Base-by-base conservation (phyloP, 306 rosid species). In the Oemleria cerasiformis region DNA sequence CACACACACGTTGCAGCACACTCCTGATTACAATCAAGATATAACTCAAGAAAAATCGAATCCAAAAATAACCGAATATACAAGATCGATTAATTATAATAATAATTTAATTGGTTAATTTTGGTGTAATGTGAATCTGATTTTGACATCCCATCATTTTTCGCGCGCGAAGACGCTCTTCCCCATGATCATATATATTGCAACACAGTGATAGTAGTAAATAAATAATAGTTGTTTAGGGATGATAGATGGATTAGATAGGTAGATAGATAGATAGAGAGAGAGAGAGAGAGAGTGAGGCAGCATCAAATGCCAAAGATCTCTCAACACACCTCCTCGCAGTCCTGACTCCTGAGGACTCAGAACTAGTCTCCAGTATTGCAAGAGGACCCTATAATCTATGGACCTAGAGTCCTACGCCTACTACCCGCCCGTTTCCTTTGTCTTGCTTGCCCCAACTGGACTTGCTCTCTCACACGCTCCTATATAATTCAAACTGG, bases 131-230 rank as follows among this genome's bases (percentile, higher is more conserved):
- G 45, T 25, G 72, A 61, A 73, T 82, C 82, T 79, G 77, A 71
- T 76, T 57, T 57, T 78, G 58, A 66, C 51, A 56, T 81, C 82
- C 81, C 65, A 79, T 81, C 83, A 62, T 38, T 70, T 64, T 80
- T 70, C 47, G 60, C 71, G 60, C 71, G 50, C 41, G 42, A 56
- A 45, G 54, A 73, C 84, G 73, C 87, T n/a, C 70, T 66, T 79
- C 70, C 81, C 88, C 69, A 82, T 17, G 62, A 44, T 70, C 3
- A 30, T 66, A 56, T 58, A 71, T 71, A 42, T 58, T 9, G 62
- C 21, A 8, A 43, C 56, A 2, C 66, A 71, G 66, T 44, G 36
- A 59, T 57, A 43, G 45, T 25, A 44, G 75, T 57, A 44, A 70
- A 50, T 43, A 42, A 42, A 71, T 70, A 20, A 20, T 15, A 30